These are phyloP conservation scores for Geosiphon pyriformis DNA, from an alignment of 192 early-diverging fungal species.

Conservation along the genomic window DNA sequence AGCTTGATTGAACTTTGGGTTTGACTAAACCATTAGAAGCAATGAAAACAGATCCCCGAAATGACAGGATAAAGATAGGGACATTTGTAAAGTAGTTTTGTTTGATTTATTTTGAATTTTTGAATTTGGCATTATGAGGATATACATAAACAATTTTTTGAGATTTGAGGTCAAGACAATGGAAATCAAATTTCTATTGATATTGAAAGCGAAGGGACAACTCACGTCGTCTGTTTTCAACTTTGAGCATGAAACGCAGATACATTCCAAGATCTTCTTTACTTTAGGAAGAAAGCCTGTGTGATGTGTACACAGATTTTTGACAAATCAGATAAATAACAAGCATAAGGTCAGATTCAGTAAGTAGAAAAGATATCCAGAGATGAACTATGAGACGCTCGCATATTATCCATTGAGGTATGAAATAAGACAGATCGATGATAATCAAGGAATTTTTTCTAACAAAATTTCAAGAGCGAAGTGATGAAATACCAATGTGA, in stretches of 20 bases:
- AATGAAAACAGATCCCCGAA: neutral
- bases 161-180: neutral
- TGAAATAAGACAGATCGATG: too few species aligned
- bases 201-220: slow-evolving; percentile 10
- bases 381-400: too few species aligned
- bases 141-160: slow-evolving; percentile 1
- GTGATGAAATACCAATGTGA: slow-evolving; percentile 66
- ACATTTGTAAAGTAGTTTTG: neutral
- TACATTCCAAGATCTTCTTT: slow-evolving; percentile 96
- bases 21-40: slow-evolving; percentile 36
- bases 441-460: too few species aligned
- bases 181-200: neutral
- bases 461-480: slow-evolving; percentile 7
- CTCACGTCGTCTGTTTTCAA: slow-evolving; percentile 79
- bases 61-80: neutral
- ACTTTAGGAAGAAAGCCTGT: slow-evolving; percentile 86
- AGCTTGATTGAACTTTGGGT: slow-evolving; percentile 61
- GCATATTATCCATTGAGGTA: too few species aligned
- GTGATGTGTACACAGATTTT: too few species aligned
- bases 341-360: too few species aligned
- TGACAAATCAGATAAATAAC: too few species aligned
- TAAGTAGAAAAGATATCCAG: too few species aligned
- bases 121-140: neutral
- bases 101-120: too few species aligned
- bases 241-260: slow-evolving; percentile 91